Conservation (phyloP, 2,329 filamentous ascomycete species). For the Fusarium vanettenii region DNA sequence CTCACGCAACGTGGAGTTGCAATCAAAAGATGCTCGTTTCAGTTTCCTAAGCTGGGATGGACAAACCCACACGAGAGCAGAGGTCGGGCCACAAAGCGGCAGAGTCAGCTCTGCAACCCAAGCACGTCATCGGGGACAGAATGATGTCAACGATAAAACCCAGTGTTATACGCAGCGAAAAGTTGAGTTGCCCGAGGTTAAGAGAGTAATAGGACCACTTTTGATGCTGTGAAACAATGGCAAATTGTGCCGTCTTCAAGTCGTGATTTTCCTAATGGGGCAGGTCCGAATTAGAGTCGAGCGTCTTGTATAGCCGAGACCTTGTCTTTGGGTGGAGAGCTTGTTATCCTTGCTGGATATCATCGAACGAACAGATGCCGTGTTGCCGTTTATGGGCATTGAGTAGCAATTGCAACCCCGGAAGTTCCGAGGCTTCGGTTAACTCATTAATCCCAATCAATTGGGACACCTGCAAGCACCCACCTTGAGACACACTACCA, state of each 20-base stretch:
- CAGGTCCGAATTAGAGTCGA: not conserved
- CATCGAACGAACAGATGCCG: not conserved
- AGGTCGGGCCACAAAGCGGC: not conserved
- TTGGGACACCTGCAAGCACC: not conserved
- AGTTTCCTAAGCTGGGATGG: conserved; percentile 10
- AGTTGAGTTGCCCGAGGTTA: not conserved
- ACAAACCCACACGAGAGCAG: conserved; percentile 1
- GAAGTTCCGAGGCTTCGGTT: not conserved
- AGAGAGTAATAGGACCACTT: not conserved
- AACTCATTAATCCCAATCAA: not conserved
- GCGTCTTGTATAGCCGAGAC: not conserved
- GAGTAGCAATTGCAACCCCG: not conserved
- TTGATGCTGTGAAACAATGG: not conserved
- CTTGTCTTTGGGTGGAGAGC: not conserved
- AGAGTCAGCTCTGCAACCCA: not conserved
- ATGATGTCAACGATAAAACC: not conserved
- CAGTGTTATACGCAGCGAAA: not conserved
- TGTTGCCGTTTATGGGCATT: not conserved
- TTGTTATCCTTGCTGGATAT: not conserved
- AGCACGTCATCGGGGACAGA: conserved; percentile 1
- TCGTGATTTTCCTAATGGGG: conserved; percentile 1
- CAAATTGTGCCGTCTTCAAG: not conserved
- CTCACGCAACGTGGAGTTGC: not conserved
- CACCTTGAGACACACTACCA: not conserved
- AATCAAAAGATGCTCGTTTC: not conserved